Evolutionary conservation across 2,329 filamentous ascomycete genomes (phyloP).

Genomic region (Trichoderma simmonsii): DNA sequence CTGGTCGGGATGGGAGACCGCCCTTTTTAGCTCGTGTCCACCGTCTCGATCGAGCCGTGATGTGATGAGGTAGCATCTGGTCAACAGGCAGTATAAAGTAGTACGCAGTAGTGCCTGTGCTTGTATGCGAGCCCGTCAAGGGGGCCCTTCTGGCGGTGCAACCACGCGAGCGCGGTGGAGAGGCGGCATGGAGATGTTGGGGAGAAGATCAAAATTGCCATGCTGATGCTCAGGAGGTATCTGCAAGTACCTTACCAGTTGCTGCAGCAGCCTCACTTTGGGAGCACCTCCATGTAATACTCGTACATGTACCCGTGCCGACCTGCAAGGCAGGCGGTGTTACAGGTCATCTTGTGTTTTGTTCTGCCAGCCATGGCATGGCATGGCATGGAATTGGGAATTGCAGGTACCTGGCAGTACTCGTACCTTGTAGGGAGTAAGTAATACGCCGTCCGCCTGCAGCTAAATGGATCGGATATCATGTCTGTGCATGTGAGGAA

Average conservation of each 20-base stretch:
- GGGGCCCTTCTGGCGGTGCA: background rate
- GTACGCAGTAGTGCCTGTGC: background rate
- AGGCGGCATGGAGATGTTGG: background rate
- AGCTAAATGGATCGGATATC: background rate
- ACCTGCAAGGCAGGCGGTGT: background rate
- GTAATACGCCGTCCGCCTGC: background rate
- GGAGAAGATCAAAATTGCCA: background rate
- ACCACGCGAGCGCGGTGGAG: slow-evolving; percentile 2
- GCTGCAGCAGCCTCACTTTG: background rate
- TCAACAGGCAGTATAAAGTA: background rate
- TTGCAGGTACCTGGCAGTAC: background rate
- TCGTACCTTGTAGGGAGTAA: background rate
- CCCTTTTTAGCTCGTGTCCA: slow-evolving; percentile 17
- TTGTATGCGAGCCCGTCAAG: background rate
- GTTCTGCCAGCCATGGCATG: background rate
- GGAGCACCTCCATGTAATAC: background rate
- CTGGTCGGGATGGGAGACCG: slow-evolving; percentile 19
- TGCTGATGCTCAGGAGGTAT: background rate
- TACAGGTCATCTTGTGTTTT: background rate
- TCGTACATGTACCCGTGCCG: background rate
- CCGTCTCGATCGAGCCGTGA: slow-evolving; percentile 15
- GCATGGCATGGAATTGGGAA: background rate
- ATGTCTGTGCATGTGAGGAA: background rate
- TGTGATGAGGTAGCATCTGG: slow-evolving; percentile 1
- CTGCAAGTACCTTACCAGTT: background rate